Base-by-base conservation (phyloP, 768 basidiomycete species). In the Rhizopogon rudus region DNA sequence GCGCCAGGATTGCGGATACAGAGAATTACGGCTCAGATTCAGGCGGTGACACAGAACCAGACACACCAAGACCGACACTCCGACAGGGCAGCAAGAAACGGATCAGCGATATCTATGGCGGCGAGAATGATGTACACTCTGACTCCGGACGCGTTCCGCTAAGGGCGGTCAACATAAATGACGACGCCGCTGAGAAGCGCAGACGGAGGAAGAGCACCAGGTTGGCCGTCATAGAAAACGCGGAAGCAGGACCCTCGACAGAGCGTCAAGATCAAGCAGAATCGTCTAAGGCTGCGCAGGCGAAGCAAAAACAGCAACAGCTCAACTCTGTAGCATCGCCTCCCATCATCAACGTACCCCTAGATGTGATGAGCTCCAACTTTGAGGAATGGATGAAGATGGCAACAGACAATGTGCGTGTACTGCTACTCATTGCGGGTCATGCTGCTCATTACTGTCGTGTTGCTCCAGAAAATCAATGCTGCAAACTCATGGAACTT, bases 301-400 rank as follows among this genome's bases (percentile, higher is more conserved):
- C 75, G 14, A 82, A 79, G 61, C 81, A 81, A 70, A 87, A 84
- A 49, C 77, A 76, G 60, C 75, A 83, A 50, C 80, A 84, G 45
- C 75, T 88, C 40, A 81, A 78, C 57, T 80, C 84, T 25, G 81
- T 87, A 3, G 79, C 79, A 39, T 75, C 77, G 39, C 76, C 83
- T 7, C 82, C 82, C 2, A 67, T 66, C 35, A 81, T 84, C 28
- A 79, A 85, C 42, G 81, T 87, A 17, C 79, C 87, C 0, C 72
- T 87, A 60, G 91, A 95, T 60, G 81, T 93, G n/a, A 91, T 91
- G 83, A 91, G 79, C 71, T 88, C 86, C 40, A 97, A 94, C 63
- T 97, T 88, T 65, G 97, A 99, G 69, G 94, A 98, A 71, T 98
- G 97, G 97, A 98, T 99, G 96, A 98, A 98, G 77, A 86, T 98